These are phyloP conservation scores for Coniochaeta sp. DNA, from an alignment of 2,329 filamentous ascomycete species.

Conservation along the genomic window DNA sequence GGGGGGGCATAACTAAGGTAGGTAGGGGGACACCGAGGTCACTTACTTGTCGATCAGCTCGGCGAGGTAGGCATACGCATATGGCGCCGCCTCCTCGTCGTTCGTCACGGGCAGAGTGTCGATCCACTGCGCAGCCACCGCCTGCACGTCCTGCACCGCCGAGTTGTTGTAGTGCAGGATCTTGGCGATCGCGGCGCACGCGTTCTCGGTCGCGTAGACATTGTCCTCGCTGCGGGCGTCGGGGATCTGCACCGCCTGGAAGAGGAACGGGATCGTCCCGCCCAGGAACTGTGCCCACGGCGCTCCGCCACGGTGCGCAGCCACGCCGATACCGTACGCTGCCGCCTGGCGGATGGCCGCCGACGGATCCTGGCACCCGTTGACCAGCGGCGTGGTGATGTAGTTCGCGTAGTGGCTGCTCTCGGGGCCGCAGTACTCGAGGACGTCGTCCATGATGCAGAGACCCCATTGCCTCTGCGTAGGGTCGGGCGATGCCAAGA, in stretches of 20 bases:
- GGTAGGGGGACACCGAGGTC: neutral
- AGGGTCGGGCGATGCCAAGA: conserved; percentile 72
- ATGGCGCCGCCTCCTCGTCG: conserved; percentile 95
- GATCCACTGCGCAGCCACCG: conserved; percentile 78
- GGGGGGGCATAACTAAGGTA: no score
- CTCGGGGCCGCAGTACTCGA: conserved; percentile 90
- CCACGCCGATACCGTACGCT: conserved; percentile 91
- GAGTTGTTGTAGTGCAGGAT: conserved; percentile 83
- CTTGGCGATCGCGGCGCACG: conserved; percentile 93
- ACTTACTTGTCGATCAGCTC: conserved; percentile 93
- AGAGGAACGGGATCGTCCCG: conserved; percentile 70
- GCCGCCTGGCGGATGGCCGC: conserved; percentile 93
- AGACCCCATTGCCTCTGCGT: conserved; percentile 98
- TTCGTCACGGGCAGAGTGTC: conserved; percentile 86
- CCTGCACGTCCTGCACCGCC: conserved; percentile 68
- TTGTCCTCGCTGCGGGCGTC: conserved; percentile 87
- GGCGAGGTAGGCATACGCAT: conserved; percentile 86
- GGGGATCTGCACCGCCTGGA: conserved; percentile 74
- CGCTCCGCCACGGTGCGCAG: conserved; percentile 83
- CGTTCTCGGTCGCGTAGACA: conserved; percentile 95
- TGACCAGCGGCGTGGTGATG: conserved; percentile 79
- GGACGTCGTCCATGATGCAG: conserved; percentile 96
- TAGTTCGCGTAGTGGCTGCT: conserved; percentile 81
- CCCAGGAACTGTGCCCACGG: conserved; percentile 85
- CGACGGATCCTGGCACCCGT: conserved; percentile 77